These are phyloP conservation scores for Angomonas ambiguus DNA, from an alignment of 208 protist genomes.

Conservation along the genomic window DNA sequence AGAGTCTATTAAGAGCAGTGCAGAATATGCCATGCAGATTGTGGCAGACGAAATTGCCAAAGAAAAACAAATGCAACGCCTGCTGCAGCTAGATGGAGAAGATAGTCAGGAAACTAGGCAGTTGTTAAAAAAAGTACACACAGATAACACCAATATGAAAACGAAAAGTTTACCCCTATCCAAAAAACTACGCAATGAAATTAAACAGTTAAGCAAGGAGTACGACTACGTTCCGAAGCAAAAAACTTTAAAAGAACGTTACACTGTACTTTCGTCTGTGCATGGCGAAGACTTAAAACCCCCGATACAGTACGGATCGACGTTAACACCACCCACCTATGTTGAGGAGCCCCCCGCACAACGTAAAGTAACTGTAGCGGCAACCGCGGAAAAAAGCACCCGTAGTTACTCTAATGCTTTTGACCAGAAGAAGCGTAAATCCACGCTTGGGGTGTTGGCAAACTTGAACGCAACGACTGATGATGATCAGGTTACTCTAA, in stretches of 20 bases:
- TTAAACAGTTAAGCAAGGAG: slow-evolving; percentile 35
- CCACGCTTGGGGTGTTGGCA: slow-evolving; percentile 47
- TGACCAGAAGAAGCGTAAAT: slow-evolving; percentile 43
- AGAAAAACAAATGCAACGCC: slow-evolving; percentile 87
- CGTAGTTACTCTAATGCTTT: slow-evolving; percentile 55
- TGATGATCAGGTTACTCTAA: slow-evolving; percentile 28
- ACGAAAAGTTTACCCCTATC: slow-evolving; percentile 35
- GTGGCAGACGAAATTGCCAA: slow-evolving; percentile 88
- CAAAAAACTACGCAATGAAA: slow-evolving; percentile 35
- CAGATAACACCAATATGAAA: slow-evolving; percentile 13
- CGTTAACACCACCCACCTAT: slow-evolving; percentile 50
- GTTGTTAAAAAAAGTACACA: slow-evolving; percentile 16
- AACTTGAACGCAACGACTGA: slow-evolving; percentile 22
- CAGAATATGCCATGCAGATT: slow-evolving; percentile 86
- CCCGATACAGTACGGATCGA: slow-evolving; percentile 52
- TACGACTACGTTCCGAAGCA: slow-evolving; percentile 31
- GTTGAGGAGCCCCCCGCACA: slow-evolving; percentile 24
- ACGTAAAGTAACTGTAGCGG: slow-evolving; percentile 13
- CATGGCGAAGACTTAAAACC: slow-evolving; percentile 60
- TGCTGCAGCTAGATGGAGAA: slow-evolving; percentile 72
- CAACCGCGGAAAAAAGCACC: slow-evolving; percentile 14
- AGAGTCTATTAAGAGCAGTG: slow-evolving; percentile 43
- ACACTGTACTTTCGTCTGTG: slow-evolving; percentile 66
- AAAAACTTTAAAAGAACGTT: slow-evolving; percentile 18
- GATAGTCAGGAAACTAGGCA: slow-evolving; percentile 17